A percentile compares a stretch with the other conserved stretches of the same genome.
These are phyloP conservation scores for Globisporangium solare DNA, from an alignment of 352 stramenopile species.

Conservation along the genomic window DNA sequence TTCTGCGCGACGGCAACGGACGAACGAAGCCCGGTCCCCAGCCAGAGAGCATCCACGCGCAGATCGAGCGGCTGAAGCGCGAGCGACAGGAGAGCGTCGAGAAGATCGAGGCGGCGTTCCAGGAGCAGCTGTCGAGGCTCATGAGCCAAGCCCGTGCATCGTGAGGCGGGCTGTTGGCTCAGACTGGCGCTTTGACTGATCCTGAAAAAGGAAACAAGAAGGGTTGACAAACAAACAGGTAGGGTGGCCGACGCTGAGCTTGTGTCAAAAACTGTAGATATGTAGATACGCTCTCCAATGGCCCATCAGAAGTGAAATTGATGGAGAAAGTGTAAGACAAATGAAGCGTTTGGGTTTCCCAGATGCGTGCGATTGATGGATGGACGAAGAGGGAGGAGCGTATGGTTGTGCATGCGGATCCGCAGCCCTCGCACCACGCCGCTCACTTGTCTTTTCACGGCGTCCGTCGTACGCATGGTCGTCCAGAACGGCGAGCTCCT, in stretches of 20 bases:
- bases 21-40: constrained; percentile 1
- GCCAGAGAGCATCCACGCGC: constrained; percentile 18
- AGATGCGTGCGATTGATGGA: neutral
- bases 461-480: no score
- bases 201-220: no score
- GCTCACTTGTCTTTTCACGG: no score
- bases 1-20: constrained; percentile 4
- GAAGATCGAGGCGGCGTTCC: constrained; percentile 34
- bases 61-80: constrained; percentile 31
- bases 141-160: constrained; percentile 14
- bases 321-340: neutral
- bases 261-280: neutral
- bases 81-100: constrained; percentile 26
- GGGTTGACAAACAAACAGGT: neutral
- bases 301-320: constrained; percentile 1
- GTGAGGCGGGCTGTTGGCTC: neutral
- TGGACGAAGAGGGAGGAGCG: no score
- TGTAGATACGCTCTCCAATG: no score
- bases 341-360: neutral
- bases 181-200: neutral
- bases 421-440: neutral
- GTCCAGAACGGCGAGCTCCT: no score
- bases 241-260: neutral
- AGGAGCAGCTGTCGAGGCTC: constrained; percentile 29
- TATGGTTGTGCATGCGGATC: neutral